Percentiles rank a stretch among this genome's conserved stretches.
Conservation (phyloP, 225 moss, liverwort and hornwort genomes). For the Physcomitrellopsis africana region DNA sequence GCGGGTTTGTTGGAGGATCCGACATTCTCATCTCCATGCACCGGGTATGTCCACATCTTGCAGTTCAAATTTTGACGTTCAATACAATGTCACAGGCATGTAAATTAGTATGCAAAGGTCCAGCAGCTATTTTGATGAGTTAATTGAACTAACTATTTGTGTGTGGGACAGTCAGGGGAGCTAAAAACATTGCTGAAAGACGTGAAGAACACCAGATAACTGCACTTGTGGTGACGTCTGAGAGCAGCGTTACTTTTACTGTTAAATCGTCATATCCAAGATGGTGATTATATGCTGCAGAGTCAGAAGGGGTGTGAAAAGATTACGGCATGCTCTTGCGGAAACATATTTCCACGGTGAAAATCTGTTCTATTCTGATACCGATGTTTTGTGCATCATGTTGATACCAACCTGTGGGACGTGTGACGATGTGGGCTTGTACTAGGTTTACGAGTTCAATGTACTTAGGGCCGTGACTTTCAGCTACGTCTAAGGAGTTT, state of each 20-base stretch:
- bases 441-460: neutral
- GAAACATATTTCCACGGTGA: neutral
- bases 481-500: neutral
- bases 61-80: neutral
- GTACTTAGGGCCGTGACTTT: neutral
- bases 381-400: neutral
- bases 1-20: conserved; percentile 72
- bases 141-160: neutral
- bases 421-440: neutral
- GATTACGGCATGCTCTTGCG: neutral
- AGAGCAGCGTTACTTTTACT: neutral
- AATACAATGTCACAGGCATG: neutral
- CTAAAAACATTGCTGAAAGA: conserved; percentile 46
- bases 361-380: conserved; percentile 5
- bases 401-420: neutral
- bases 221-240: neutral
- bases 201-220: conserved; percentile 35
- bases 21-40: conserved; percentile 77
- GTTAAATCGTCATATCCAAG: too few species aligned
- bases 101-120: neutral
- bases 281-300: too few species aligned
- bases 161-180: conserved; percentile 42
- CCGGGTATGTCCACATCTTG: conserved; percentile 39
- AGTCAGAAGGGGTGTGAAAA: too few species aligned
- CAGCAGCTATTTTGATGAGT: neutral